Conservation (phyloP, 2,329 filamentous ascomycete genomes). For the Penicillium sp. region DNA sequence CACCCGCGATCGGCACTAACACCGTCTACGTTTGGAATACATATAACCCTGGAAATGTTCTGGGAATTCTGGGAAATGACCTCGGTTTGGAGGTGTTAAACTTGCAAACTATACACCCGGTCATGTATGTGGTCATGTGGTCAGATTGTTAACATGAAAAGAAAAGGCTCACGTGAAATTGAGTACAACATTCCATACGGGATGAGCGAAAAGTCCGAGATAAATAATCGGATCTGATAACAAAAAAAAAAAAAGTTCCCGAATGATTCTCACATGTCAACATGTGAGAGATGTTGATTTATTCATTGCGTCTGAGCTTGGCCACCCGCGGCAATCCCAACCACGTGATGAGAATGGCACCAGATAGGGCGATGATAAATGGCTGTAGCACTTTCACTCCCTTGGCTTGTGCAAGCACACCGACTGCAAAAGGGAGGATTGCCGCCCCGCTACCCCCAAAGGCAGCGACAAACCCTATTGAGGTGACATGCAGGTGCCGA, state of each 20-base stretch:
- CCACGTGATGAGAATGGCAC: constrained; percentile 54
- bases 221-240: constrained; percentile 27
- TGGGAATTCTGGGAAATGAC: background rate
- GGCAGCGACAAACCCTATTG: constrained; percentile 76
- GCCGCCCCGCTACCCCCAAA: constrained; percentile 71
- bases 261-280: constrained; percentile 22
- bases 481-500: constrained; percentile 70
- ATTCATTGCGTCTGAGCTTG: constrained; percentile 17
- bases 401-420: constrained; percentile 53
- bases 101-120: background rate
- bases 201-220: background rate
- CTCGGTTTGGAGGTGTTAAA: background rate
- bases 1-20: background rate
- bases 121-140: background rate
- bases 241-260: constrained; percentile 9
- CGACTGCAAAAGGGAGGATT: constrained; percentile 46
- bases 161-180: background rate
- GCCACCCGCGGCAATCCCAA: constrained; percentile 32
- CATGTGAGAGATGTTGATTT: constrained; percentile 7
- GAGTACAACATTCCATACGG: background rate
- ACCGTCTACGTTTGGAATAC: background rate
- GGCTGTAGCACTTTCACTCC: constrained; percentile 62
- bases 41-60: no score
- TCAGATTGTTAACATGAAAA: background rate
- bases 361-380: constrained; percentile 57